These are phyloP conservation scores for Melampsora americana DNA, from an alignment of 1,284 basidiomycete species.

Conservation along the genomic window DNA sequence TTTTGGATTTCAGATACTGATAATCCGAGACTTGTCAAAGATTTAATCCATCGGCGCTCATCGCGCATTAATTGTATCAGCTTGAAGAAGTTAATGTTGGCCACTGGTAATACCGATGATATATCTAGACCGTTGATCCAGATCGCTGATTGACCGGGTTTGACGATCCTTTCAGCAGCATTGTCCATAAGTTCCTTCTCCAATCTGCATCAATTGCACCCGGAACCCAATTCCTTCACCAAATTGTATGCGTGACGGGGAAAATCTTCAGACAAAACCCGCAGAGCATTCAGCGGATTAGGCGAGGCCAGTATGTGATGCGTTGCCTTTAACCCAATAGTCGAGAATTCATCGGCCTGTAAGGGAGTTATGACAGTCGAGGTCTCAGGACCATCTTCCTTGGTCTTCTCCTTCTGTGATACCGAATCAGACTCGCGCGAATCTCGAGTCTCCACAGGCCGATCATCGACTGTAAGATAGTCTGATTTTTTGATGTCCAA, in stretches of 20 bases:
- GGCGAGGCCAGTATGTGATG: slow-evolving; percentile 67
- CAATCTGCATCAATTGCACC: slow-evolving; percentile 58
- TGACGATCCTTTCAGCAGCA: slow-evolving; percentile 50
- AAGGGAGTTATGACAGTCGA: slow-evolving; percentile 35
- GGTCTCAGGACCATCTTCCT: background rate
- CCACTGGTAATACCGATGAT: slow-evolving; percentile 28
- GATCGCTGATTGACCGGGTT: slow-evolving; percentile 52
- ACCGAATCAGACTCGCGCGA: slow-evolving; percentile 5
- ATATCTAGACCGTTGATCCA: slow-evolving; percentile 76
- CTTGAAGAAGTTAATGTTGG: slow-evolving; percentile 53
- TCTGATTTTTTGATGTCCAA: slow-evolving; percentile 96
- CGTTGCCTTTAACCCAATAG: slow-evolving; percentile 66
- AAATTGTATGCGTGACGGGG: slow-evolving; percentile 74
- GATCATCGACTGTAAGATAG: slow-evolving; percentile 87
- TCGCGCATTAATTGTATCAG: slow-evolving; percentile 68
- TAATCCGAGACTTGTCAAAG: slow-evolving; percentile 65
- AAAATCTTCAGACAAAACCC: slow-evolving; percentile 76
- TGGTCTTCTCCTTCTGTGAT: slow-evolving; percentile 43
- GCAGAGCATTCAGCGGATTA: slow-evolving; percentile 64
- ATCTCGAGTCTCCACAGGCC: slow-evolving; percentile 53
- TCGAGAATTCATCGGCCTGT: slow-evolving; percentile 46
- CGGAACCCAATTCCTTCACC: slow-evolving; percentile 64
- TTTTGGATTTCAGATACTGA: slow-evolving; percentile 67
- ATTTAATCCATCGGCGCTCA: slow-evolving; percentile 67
- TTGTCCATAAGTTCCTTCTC: slow-evolving; percentile 63